These are phyloP conservation scores for Termitomyces sp. DNA, from an alignment of 768 basidiomycete species.

Conservation along the genomic window DNA sequence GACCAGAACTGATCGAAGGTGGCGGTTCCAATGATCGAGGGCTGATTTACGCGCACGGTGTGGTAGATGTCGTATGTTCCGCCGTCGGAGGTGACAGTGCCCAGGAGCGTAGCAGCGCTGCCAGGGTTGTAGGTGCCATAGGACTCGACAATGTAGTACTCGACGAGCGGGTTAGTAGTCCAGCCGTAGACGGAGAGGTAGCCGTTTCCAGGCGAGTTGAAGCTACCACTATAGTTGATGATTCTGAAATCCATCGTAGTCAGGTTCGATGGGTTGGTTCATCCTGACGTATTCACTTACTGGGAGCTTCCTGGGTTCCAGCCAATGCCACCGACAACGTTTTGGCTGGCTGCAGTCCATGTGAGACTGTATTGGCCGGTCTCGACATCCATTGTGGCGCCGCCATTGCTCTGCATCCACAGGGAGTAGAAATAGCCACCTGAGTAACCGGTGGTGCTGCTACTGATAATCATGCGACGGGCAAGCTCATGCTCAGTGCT, in stretches of 20 bases:
- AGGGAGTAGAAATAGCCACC: slow-evolving; percentile 34
- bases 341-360: slow-evolving; percentile 25
- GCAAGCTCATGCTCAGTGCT: slow-evolving; percentile 13
- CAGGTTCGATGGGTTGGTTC: background rate
- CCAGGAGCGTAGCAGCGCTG: slow-evolving; percentile 26
- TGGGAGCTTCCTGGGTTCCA: slow-evolving; percentile 31
- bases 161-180: slow-evolving; percentile 39
- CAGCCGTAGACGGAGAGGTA: slow-evolving; percentile 43
- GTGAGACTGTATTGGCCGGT: slow-evolving; percentile 26
- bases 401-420: slow-evolving; percentile 26
- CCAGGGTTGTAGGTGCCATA: slow-evolving; percentile 36
- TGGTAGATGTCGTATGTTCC: slow-evolving; percentile 36
- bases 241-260: slow-evolving; percentile 15
- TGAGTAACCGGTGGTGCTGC: slow-evolving; percentile 23
- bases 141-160: slow-evolving; percentile 42
- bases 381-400: slow-evolving; percentile 27
- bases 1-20: slow-evolving; percentile 46
- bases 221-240: slow-evolving; percentile 32
- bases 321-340: slow-evolving; percentile 34
- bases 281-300: slow-evolving; percentile 10
- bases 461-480: slow-evolving; percentile 12
- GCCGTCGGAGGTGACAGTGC: slow-evolving; percentile 36
- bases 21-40: slow-evolving; percentile 37
- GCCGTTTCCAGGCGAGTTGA: slow-evolving; percentile 32
- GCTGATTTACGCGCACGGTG: slow-evolving; percentile 31